Evolutionary conservation across 2,329 filamentous ascomycete genomes (phyloP), one percentile per base, ranked within the genome.

Genomic region (Myotisia sp.): DNA sequence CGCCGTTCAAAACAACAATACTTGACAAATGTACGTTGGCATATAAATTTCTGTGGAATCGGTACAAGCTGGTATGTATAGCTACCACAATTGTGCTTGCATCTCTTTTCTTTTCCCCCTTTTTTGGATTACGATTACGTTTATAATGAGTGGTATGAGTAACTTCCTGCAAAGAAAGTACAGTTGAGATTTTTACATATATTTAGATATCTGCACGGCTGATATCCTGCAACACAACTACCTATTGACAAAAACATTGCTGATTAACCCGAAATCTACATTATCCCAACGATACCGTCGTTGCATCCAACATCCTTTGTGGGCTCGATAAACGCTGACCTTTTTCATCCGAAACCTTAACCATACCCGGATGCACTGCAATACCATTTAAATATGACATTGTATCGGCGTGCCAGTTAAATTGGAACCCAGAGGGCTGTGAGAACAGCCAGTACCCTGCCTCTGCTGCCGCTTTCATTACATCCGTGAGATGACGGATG

Each of bases 381-480:
- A 45, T 20, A 18, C 40, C 26, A 1, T 27, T 26, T n/a, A n/a
- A n/a, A n/a, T n/a, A n/a, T n/a, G n/a, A n/a, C 10, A 19, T 18
- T 7, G 5, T 4, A 6, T 17, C 5, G n/a, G 7, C 10, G 2
- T 31, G 20, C 37, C 37, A 39, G n/a, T 20, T 18, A 31, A 49
- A 49, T 6, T 44, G 29, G 27, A 47, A 49, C 2, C 33, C 19
- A 27, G 48, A 50, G 6, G 50, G 48, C 30, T 54, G 50, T 2
- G 41, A 21, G 27, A 52, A 52, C 0, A 54, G 31, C 49, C 47
- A 53, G 5, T 30, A 21, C 1, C 49, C 49, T n/a, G 49, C 23
- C 1, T 49, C 42, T 1, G 45, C 42, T 0, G 49, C 42, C 3
- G 42, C 42, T 6, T 33, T 37, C 3, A 44, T 35, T 3, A 53